Conservation (phyloP, 352 stramenopile genomes). For the Thraustochytrium striatum region DNA sequence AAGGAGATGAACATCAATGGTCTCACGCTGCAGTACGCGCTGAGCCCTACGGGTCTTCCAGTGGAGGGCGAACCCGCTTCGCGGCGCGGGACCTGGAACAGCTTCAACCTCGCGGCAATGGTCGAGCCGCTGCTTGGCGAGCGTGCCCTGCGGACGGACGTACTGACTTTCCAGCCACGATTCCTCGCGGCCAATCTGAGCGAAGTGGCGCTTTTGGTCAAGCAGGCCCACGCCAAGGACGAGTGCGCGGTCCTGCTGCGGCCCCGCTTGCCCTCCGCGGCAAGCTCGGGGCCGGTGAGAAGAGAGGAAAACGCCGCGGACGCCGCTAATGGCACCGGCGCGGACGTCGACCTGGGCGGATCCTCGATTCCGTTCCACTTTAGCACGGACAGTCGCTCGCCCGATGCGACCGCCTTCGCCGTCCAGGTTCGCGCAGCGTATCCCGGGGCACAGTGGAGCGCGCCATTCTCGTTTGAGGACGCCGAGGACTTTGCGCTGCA, state of each 20-base stretch:
- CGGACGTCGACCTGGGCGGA: too few species aligned
- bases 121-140: neutral
- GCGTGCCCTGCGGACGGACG: neutral
- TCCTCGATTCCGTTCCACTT: constrained; percentile 11
- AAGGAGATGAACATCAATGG: too few species aligned
- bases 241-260: neutral
- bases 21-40: too few species aligned
- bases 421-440: constrained; percentile 12
- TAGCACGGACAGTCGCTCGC: too few species aligned
- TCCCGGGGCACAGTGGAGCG: neutral
- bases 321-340: too few species aligned
- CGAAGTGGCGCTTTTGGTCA: constrained; percentile 23
- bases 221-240: constrained; percentile 9
- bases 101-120: too few species aligned
- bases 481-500: constrained; percentile 46
- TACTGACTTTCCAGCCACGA: constrained; percentile 6
- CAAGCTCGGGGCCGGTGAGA: too few species aligned
- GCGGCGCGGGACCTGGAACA: too few species aligned
- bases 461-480: neutral
- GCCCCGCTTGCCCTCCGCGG: too few species aligned
- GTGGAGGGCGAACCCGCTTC: too few species aligned
- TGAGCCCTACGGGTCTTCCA: too few species aligned
- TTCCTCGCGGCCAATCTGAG: constrained; percentile 27
- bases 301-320: too few species aligned
- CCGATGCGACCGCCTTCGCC: neutral